Evolutionary conservation across 208 protist species (phyloP).

Genomic region (Trypanosoma avium): DNA sequence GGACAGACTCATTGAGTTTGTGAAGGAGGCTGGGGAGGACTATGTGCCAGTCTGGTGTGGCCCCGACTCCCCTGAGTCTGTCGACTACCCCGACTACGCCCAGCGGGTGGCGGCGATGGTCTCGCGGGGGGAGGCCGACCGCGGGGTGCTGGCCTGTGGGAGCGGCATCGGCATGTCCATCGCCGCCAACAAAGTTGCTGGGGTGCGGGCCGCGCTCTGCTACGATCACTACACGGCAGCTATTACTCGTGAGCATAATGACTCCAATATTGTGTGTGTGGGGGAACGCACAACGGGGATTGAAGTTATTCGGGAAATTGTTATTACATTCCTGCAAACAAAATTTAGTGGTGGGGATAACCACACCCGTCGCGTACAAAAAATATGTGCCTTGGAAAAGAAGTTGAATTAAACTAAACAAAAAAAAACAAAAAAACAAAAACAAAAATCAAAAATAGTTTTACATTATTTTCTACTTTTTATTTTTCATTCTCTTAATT

Average conservation of each 20-base stretch:
- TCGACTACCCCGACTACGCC: slow-evolving; percentile 95
- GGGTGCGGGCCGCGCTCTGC: slow-evolving; percentile 93
- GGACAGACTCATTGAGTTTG: slow-evolving; percentile 64
- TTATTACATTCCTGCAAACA: slow-evolving; percentile 84
- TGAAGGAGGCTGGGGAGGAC: slow-evolving; percentile 43
- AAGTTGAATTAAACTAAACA: background rate
- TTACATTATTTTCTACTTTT: no score
- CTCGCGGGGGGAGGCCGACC: slow-evolving; percentile 52
- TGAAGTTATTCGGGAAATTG: slow-evolving; percentile 86
- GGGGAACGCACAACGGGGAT: slow-evolving; percentile 81
- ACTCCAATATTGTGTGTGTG: slow-evolving; percentile 92
- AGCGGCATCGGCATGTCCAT: slow-evolving; percentile 96
- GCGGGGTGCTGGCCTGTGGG: slow-evolving; percentile 91
- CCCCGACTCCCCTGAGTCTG: slow-evolving; percentile 37
- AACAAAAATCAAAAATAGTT: no score
- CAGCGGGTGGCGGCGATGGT: slow-evolving; percentile 61
- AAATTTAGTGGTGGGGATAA: slow-evolving; percentile 76
- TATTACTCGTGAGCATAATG: slow-evolving; percentile 89
- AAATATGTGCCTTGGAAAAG: slow-evolving; percentile 40
- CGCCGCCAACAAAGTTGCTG: slow-evolving; percentile 93
- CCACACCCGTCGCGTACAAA: slow-evolving; percentile 67
- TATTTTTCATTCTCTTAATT: no score
- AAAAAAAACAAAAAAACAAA: no score
- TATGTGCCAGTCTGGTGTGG: slow-evolving; percentile 81
- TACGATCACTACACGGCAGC: slow-evolving; percentile 90